These are phyloP conservation scores for Skeletonema grethae DNA, from an alignment of 108 stramenopile genomes.

Conservation along the genomic window DNA sequence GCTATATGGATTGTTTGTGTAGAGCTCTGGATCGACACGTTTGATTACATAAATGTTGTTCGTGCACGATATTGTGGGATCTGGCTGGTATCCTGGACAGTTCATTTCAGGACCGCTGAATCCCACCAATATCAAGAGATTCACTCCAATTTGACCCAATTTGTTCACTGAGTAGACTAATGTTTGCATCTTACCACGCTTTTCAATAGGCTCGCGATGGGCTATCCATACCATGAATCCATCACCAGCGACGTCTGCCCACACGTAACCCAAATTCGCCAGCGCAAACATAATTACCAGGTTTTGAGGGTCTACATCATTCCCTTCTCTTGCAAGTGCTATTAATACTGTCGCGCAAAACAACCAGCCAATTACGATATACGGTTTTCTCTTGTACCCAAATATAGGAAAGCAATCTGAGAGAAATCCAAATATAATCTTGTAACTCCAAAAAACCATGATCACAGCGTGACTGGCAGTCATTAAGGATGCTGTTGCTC, in stretches of 20 bases:
- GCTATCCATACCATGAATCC: constrained; percentile 59
- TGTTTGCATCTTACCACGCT: constrained; percentile 52
- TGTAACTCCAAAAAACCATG: constrained; percentile 55
- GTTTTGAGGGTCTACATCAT: constrained; percentile 27
- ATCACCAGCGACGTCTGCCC: constrained; percentile 51
- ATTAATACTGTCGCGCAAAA: constrained; percentile 41
- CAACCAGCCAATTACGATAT: constrained; percentile 51
- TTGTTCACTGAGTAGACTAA: constrained; percentile 46
- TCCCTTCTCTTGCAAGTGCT: constrained; percentile 34
- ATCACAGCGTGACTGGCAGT: constrained; percentile 37
- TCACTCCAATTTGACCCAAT: constrained; percentile 51
- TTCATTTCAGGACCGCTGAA: constrained; percentile 52
- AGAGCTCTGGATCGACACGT: constrained; percentile 37
- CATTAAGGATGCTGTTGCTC: constrained; percentile 39
- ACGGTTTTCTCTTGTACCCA: constrained; percentile 59
- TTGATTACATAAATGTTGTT: constrained; percentile 12
- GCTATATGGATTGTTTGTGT: constrained; percentile 21
- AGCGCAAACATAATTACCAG: constrained; percentile 39
- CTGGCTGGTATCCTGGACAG: constrained; percentile 48
- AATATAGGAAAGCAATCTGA: constrained; percentile 54
- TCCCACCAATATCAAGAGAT: constrained; percentile 45
- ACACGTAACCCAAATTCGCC: constrained; percentile 46
- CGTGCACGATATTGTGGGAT: constrained; percentile 37
- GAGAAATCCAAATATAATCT: constrained; percentile 57
- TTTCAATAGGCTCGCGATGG: constrained; percentile 52